phyloP scores from a whole-genome alignment of 768 basidiomycete species.

The Leccinum subtestaceum region DNA sequence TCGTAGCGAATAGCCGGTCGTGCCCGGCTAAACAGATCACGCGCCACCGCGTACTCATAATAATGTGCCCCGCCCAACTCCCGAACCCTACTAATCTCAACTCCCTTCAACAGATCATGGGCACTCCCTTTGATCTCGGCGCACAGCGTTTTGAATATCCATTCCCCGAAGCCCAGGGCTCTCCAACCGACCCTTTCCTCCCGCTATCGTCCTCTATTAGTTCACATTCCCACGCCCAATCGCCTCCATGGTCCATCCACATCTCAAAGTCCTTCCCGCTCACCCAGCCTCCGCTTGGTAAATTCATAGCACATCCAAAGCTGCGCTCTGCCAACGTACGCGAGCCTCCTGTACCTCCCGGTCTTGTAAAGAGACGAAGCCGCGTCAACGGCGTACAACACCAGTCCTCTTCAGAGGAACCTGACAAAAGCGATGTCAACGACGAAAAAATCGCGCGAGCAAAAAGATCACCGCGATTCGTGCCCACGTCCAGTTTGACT shows the following conservation, averaged over 20 bases:
- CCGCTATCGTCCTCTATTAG: slow-evolving; percentile 23
- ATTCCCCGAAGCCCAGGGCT: slow-evolving; percentile 29
- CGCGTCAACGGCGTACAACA: slow-evolving; percentile 21
- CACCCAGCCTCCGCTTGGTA: slow-evolving; percentile 27
- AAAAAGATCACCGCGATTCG: slow-evolving; percentile 8
- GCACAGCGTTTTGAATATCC: slow-evolving; percentile 34
- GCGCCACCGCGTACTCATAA: neutral
- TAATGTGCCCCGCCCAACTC: neutral
- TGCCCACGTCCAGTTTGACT: neutral
- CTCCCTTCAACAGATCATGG: slow-evolving; percentile 25
- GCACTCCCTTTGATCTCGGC: slow-evolving; percentile 34
- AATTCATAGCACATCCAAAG: slow-evolving; percentile 29
- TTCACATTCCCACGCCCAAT: slow-evolving; percentile 24
- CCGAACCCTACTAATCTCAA: neutral
- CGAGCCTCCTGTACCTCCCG: slow-evolving; percentile 33
- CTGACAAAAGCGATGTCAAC: slow-evolving; percentile 26
- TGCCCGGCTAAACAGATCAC: slow-evolving; percentile 7
- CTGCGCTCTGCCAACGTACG: slow-evolving; percentile 26
- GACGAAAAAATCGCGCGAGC: slow-evolving; percentile 16
- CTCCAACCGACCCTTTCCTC: slow-evolving; percentile 26
- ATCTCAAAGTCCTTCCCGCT: slow-evolving; percentile 32
- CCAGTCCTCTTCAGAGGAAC: slow-evolving; percentile 30
- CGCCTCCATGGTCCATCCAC: slow-evolving; percentile 28
- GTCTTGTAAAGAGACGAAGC: slow-evolving; percentile 29
- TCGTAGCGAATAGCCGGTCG: slow-evolving; percentile 10